Percentiles rank a stretch among this genome's conserved stretches.
phyloP scores from a whole-genome alignment of 768 basidiomycete genomes.

The Leccinum disarticulatum region DNA sequence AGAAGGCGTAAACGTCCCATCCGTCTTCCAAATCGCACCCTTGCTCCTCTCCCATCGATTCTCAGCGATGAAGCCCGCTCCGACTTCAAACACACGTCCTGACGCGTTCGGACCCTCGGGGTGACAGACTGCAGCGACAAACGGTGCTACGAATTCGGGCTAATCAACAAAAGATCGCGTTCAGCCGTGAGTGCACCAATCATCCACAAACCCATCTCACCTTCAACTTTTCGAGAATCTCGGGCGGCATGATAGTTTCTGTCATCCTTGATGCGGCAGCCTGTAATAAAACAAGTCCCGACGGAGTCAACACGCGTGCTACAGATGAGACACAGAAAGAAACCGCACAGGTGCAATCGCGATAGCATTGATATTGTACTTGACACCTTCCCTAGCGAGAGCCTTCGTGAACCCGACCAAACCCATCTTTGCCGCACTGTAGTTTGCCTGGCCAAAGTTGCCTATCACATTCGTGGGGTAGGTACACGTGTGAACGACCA shows the following conservation, averaged over 20 bases:
- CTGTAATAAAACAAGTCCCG: constrained; percentile 22
- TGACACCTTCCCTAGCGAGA: constrained; percentile 87
- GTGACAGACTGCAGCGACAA: constrained; percentile 85
- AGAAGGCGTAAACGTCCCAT: constrained; percentile 88
- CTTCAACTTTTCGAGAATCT: constrained; percentile 86
- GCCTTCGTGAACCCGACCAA: constrained; percentile 92
- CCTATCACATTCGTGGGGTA: constrained; percentile 40
- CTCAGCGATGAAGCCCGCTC: constrained; percentile 89
- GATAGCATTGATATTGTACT: constrained; percentile 84
- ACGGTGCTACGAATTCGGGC: constrained; percentile 92
- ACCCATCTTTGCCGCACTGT: constrained; percentile 98
- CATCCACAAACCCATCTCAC: constrained; percentile 33
- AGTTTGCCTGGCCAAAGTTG: constrained; percentile 97
- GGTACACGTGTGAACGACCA: not conserved
- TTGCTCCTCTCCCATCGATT: constrained; percentile 91
- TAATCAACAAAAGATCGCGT: not conserved
- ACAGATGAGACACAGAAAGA: not conserved
- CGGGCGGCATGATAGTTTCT: constrained; percentile 91
- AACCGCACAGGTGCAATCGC: constrained; percentile 84
- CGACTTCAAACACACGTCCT: constrained; percentile 88
- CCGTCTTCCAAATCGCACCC: constrained; percentile 87
- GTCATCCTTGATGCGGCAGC: constrained; percentile 98
- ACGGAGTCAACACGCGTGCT: not conserved
- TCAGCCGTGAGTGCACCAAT: not conserved
- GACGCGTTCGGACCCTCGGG: constrained; percentile 78